A percentile compares a stretch with the other conserved stretches of the same genome.
Evolutionary conservation across 371 early-diverging fungal genomes (phyloP).

Genomic region (Saksenaea oblongispora): DNA sequence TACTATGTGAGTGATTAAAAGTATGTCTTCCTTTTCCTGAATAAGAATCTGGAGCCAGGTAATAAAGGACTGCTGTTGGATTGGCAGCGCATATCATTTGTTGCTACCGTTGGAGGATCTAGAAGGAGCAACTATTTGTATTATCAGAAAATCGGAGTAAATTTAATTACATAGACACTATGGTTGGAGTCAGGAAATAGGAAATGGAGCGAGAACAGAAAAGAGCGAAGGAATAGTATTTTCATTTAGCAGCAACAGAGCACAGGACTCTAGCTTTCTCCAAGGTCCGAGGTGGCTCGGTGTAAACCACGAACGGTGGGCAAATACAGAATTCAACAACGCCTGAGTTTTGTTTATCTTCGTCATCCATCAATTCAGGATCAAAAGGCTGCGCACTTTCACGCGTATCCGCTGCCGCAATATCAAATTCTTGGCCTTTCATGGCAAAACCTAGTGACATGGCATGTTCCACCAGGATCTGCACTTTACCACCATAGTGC

Average conservation of each 20-base stretch:
- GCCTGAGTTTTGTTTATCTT: slow-evolving; percentile 36
- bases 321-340: slow-evolving; percentile 38
- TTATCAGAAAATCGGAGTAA: background rate
- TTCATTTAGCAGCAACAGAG: background rate
- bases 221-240: background rate
- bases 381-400: slow-evolving; percentile 44
- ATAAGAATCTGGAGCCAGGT: too few relatives aligned
- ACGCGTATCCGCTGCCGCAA: slow-evolving; percentile 43
- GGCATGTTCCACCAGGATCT: slow-evolving; percentile 37
- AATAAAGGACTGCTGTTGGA: too few relatives aligned
- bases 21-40: too few relatives aligned
- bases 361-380: slow-evolving; percentile 36
- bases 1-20: too few relatives aligned
- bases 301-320: slow-evolving; percentile 38
- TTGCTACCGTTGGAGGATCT: too few relatives aligned
- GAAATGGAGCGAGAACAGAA: background rate
- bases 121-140: background rate
- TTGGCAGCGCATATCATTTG: background rate
- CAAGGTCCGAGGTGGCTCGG: slow-evolving; percentile 22
- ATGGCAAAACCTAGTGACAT: slow-evolving; percentile 44
- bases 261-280: slow-evolving; percentile 44
- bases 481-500: slow-evolving; percentile 32
- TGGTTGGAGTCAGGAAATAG: background rate
- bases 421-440: slow-evolving; percentile 48
- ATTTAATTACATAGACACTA: slow-evolving; percentile 4